Conservation (phyloP, 2,329 filamentous ascomycete species). For the Trichoderma sp. region DNA sequence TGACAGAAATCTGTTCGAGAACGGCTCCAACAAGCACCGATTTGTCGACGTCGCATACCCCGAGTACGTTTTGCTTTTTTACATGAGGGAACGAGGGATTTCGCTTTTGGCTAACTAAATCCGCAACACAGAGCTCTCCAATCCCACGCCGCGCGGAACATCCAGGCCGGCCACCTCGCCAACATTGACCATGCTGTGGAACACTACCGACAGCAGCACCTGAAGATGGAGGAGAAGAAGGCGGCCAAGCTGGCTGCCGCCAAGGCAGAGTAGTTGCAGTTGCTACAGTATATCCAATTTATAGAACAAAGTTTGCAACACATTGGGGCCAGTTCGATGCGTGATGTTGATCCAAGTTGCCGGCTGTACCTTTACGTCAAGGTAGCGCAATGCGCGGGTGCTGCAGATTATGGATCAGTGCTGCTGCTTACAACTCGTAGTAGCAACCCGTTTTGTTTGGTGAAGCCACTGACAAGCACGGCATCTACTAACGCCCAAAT, state of each 20-base stretch:
- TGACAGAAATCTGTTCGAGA: conserved; percentile 55
- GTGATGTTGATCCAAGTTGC: neutral
- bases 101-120: neutral
- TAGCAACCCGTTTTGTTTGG: neutral
- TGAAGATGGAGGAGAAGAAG: conserved; percentile 56
- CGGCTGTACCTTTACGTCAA: neutral
- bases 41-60: conserved; percentile 55
- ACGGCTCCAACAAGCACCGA: conserved; percentile 42
- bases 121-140: conserved; percentile 45
- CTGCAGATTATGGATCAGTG: neutral
- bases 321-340: neutral
- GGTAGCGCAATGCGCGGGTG: neutral
- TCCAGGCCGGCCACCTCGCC: conserved; percentile 53
- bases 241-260: conserved; percentile 43
- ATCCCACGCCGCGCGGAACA: conserved; percentile 51
- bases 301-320: conserved; percentile 15
- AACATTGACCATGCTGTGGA: conserved; percentile 57
- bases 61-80: conserved; percentile 46
- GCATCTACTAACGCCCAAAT: neutral
- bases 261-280: conserved; percentile 31
- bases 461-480: neutral
- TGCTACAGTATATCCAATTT: conserved; percentile 9
- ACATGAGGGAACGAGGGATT: neutral
- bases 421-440: neutral
- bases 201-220: conserved; percentile 55